phyloP scores from a whole-genome alignment of 805 yeast genomes.

The Priceomyces melissophilus region DNA sequence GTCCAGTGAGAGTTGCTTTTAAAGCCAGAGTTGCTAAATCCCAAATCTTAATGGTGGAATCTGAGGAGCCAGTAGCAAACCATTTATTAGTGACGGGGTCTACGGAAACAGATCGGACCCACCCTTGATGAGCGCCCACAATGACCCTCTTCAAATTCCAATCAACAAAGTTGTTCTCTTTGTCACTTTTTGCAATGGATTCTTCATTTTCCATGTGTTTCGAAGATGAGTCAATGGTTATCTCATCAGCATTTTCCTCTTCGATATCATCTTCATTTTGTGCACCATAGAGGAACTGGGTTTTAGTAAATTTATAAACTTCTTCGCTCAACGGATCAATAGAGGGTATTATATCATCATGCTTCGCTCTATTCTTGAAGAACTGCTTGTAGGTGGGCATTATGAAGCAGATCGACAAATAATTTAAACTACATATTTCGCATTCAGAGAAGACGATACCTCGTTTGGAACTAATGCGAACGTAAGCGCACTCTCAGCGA shows the following conservation, averaged over 20 bases:
- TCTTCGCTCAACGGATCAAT: slow-evolving; percentile 30
- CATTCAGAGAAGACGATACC: neutral
- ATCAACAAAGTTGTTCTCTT: slow-evolving; percentile 1
- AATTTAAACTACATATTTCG: too few species aligned
- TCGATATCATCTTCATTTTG: neutral
- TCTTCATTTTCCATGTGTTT: too few species aligned
- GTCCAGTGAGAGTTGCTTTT: slow-evolving; percentile 81
- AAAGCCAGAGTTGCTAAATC: slow-evolving; percentile 70
- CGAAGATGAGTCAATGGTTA: too few species aligned
- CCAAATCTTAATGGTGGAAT: slow-evolving; percentile 89
- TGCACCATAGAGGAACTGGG: slow-evolving; percentile 17
- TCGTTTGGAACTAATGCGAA: neutral
- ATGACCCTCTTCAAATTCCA: slow-evolving; percentile 76
- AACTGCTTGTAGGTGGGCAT: slow-evolving; percentile 11
- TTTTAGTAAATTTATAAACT: slow-evolving; percentile 25
- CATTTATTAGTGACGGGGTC: slow-evolving; percentile 83
- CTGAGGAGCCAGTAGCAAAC: slow-evolving; percentile 91
- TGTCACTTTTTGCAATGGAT: neutral
- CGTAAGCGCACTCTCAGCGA: neutral
- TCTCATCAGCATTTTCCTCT: neutral
- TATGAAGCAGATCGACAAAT: neutral
- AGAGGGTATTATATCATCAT: slow-evolving; percentile 11
- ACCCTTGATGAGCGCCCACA: slow-evolving; percentile 83
- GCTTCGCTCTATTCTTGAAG: slow-evolving; percentile 3
- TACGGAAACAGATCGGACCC: slow-evolving; percentile 78